phyloP scores from a whole-genome alignment of 2,329 filamentous ascomycete genomes.

The Fusarium piperis region DNA sequence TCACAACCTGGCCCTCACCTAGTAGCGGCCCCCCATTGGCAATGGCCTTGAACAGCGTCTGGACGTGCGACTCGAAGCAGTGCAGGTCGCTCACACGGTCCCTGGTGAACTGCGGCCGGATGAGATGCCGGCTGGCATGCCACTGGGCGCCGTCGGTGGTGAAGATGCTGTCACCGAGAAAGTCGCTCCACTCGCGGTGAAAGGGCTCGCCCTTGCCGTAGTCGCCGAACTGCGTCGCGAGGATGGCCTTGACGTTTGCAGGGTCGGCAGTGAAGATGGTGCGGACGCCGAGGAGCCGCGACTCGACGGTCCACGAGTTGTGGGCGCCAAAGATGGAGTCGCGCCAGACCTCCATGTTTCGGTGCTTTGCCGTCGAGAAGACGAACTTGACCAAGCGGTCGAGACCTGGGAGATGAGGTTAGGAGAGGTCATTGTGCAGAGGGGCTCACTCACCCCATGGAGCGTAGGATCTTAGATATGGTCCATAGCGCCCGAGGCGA shows the following conservation, averaged over 20 bases:
- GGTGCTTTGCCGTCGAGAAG: constrained; percentile 59
- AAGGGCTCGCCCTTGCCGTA: constrained; percentile 85
- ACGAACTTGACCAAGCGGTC: constrained; percentile 72
- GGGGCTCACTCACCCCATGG: constrained; percentile 56
- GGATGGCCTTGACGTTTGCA: constrained; percentile 89
- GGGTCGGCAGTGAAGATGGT: constrained; percentile 81
- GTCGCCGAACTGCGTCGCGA: constrained; percentile 86
- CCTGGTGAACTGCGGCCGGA: constrained; percentile 87
- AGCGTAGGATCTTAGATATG: constrained; percentile 47
- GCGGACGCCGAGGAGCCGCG: constrained; percentile 63
- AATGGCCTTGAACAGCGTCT: constrained; percentile 76
- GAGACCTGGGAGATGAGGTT: constrained; percentile 57
- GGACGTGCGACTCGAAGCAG: constrained; percentile 81
- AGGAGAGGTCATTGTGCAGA: not conserved
- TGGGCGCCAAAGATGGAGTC: constrained; percentile 56
- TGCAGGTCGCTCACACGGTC: constrained; percentile 85
- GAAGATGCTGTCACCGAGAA: constrained; percentile 79
- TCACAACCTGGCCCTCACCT: constrained; percentile 70
- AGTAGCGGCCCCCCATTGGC: constrained; percentile 66
- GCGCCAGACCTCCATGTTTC: constrained; percentile 71
- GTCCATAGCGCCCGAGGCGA: constrained; percentile 56
- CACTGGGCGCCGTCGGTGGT: constrained; percentile 82
- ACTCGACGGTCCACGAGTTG: constrained; percentile 68
- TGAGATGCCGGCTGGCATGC: constrained; percentile 82
- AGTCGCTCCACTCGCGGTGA: constrained; percentile 78